phyloP scores from a whole-genome alignment of 768 basidiomycete species.

The Pulveroboletus ravenelii region DNA sequence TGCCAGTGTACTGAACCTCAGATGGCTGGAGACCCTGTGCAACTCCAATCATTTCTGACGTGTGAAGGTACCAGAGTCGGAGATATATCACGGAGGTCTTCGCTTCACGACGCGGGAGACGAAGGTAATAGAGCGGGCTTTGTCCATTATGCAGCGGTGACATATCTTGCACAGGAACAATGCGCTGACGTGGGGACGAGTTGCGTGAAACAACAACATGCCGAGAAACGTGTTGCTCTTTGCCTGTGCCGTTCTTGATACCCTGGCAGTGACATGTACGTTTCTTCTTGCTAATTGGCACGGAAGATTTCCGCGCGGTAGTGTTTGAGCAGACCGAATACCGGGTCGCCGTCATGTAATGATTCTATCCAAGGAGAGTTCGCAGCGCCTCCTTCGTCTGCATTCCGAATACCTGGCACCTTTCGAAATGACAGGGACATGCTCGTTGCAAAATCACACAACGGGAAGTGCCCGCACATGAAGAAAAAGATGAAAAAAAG shows the following conservation, averaged over 20 bases:
- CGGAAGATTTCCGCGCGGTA: background rate
- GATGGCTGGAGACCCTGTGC: too few relatives aligned
- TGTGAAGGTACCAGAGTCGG: too few relatives aligned
- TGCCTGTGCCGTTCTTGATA: background rate
- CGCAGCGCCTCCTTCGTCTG: background rate
- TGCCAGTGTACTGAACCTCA: background rate
- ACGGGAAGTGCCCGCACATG: background rate
- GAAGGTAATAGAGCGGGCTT: slow-evolving; percentile 4
- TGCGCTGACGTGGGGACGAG: background rate
- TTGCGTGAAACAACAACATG: background rate
- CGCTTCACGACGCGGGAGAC: background rate
- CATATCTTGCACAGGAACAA: too few relatives aligned
- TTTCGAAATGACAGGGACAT: slow-evolving; percentile 1
- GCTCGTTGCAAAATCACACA: background rate
- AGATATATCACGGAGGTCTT: too few relatives aligned
- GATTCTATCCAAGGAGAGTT: background rate
- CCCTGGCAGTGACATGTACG: background rate
- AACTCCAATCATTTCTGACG: too few relatives aligned
- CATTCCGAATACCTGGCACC: too few relatives aligned
- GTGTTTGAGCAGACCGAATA: background rate
- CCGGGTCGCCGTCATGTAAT: background rate
- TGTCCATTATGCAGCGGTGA: slow-evolving; percentile 6
- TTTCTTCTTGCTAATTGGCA: background rate
- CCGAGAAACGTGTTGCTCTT: background rate
- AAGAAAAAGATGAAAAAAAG: background rate